These are phyloP conservation scores for Yarrowia divulgata DNA, from an alignment of 805 yeast species.

Conservation along the genomic window DNA sequence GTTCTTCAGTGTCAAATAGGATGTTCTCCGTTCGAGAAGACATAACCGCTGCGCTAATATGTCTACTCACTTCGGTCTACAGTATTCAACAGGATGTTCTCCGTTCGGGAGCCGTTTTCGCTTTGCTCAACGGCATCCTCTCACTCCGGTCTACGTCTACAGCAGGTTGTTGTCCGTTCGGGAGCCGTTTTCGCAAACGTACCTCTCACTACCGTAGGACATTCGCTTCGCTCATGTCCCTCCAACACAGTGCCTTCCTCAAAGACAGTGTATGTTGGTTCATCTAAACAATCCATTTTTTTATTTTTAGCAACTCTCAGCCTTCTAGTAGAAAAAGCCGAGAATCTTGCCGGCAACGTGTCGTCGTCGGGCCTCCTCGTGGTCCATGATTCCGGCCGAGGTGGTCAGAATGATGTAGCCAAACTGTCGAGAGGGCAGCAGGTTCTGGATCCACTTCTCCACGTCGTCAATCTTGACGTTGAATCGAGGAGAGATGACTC, in stretches of 20 bases:
- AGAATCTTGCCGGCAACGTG: conserved; percentile 99
- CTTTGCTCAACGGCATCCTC: no score
- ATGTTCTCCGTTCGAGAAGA: no score
- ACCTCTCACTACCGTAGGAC: no score
- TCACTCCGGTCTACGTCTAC: no score
- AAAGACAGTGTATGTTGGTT: conserved; percentile 25
- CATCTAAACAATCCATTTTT: conserved; percentile 9
- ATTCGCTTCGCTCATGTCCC: background rate
- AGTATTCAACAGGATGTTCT: no score
- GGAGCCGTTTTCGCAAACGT: no score
- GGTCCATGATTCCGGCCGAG: conserved; percentile 99
- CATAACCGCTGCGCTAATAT: no score
- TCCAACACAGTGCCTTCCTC: conserved; percentile 19
- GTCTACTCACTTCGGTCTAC: no score
- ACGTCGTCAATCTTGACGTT: conserved; percentile 94
- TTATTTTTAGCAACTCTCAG: background rate
- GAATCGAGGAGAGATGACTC: conserved; percentile 98
- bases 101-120: no score
- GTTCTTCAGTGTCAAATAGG: no score
- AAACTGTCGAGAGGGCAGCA: conserved; percentile 98
- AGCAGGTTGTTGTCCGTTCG: no score
- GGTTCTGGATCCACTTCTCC: conserved; percentile 98
- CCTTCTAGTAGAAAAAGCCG: conserved; percentile 89
- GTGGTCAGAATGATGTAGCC: conserved; percentile 98
- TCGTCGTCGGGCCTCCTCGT: conserved; percentile 99